Percentiles rank a stretch among this genome's conserved stretches.
Conservation (phyloP, 2,329 filamentous ascomycete genomes). For the Botrytis galanthina region DNA sequence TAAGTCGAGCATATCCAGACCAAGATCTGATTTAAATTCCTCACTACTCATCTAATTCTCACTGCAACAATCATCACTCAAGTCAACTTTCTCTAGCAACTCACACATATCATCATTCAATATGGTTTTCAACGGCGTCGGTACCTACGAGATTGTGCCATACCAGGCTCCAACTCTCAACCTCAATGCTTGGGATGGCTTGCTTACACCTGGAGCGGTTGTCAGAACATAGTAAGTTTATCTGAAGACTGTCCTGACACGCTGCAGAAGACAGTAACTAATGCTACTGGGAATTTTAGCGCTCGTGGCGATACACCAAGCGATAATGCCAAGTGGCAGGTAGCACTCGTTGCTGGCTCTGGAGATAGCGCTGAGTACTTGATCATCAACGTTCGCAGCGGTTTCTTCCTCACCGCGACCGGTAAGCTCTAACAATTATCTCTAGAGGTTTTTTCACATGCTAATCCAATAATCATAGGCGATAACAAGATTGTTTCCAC, state of each 20-base stretch:
- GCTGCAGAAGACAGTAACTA: not conserved
- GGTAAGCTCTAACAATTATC: not conserved
- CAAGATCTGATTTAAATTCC: not conserved
- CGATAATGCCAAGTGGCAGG: not conserved
- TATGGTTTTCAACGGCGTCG: constrained; percentile 1
- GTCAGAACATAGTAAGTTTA: constrained; percentile 10
- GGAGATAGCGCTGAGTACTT: constrained; percentile 5
- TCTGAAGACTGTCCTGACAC: not conserved
- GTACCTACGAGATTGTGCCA: constrained; percentile 10
- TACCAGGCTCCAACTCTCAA: constrained; percentile 14
- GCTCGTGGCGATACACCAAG: not conserved
- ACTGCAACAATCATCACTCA: not conserved
- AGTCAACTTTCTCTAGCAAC: not conserved
- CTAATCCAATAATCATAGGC: not conserved
- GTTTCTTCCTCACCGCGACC: constrained; percentile 3
- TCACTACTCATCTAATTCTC: not conserved
- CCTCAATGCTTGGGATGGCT: not conserved
- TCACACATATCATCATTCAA: not conserved
- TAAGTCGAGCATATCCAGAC: not conserved
- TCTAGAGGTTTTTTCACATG: not conserved
- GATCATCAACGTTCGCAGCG: constrained; percentile 12
- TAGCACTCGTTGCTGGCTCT: constrained; percentile 6
- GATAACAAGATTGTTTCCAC: constrained; percentile 2
- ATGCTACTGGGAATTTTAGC: not conserved
- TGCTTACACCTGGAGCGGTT: not conserved